Percentiles rank a stretch among this genome's conserved stretches.
Conservation (phyloP, 2,329 filamentous ascomycete species). For the Venturia aucupariae region DNA sequence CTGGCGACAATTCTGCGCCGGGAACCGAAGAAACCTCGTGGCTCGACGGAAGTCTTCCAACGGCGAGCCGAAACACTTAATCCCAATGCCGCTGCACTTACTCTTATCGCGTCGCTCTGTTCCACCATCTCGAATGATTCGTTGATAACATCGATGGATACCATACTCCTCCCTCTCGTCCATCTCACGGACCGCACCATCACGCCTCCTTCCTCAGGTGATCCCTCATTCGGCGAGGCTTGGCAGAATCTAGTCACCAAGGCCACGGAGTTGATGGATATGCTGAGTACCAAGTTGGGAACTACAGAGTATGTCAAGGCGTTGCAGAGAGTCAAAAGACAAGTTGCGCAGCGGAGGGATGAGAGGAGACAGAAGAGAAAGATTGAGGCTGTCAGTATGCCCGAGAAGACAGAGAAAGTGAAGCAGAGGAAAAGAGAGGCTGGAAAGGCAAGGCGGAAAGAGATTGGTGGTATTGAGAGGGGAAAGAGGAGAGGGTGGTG, state of each 20-base stretch:
- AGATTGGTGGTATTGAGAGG: constrained; percentile 63
- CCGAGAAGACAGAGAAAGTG: constrained; percentile 81
- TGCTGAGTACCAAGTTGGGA: constrained; percentile 77
- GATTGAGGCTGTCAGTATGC: constrained; percentile 75
- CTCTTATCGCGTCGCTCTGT: constrained; percentile 62
- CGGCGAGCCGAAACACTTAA: constrained; percentile 53
- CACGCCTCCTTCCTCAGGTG: constrained; percentile 40
- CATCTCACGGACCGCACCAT: constrained; percentile 76
- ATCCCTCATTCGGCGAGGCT: constrained; percentile 57
- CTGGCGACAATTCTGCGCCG: constrained; percentile 70
- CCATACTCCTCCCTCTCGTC: constrained; percentile 60
- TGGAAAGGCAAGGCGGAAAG: constrained; percentile 50
- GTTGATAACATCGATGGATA: constrained; percentile 51
- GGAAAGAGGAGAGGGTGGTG: constrained; percentile 36
- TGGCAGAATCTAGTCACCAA: constrained; percentile 64
- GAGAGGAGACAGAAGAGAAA: constrained; percentile 74
- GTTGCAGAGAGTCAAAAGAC: constrained; percentile 62
- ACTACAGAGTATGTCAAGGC: constrained; percentile 68
- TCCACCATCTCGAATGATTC: constrained; percentile 49
- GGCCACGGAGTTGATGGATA: constrained; percentile 68
- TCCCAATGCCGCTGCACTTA: constrained; percentile 66
- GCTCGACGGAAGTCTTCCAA: constrained; percentile 39
- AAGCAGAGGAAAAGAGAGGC: constrained; percentile 56
- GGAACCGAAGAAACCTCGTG: constrained; percentile 35
- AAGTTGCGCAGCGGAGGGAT: constrained; percentile 62